These are phyloP conservation scores for Aquilaria yunnanensis DNA, from an alignment of 345 rosid genomes.

Conservation along the genomic window DNA sequence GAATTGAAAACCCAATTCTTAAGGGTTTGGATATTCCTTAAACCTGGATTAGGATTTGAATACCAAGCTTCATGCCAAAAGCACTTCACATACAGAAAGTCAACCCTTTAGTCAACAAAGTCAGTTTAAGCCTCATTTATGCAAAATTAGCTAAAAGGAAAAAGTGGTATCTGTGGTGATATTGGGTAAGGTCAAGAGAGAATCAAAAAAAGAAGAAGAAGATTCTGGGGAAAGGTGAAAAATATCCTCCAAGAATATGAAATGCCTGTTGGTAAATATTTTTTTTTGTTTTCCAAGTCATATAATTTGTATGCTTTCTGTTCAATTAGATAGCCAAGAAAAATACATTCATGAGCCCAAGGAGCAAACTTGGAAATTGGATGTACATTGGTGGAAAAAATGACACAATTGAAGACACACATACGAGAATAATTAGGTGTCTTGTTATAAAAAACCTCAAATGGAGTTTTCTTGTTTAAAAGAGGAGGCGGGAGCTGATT, in stretches of 20 bases:
- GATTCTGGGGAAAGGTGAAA: too few species aligned
- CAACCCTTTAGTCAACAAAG: too few species aligned
- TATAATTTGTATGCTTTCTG: background rate
- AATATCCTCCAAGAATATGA: background rate
- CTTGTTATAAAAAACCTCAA: background rate
- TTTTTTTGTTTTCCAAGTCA: background rate
- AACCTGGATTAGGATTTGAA: too few species aligned
- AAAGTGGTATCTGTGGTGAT: too few species aligned
- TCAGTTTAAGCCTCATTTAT: too few species aligned
- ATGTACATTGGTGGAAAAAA: background rate
- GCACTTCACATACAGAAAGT: too few species aligned
- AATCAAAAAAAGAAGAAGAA: too few species aligned
- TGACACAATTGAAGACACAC: background rate
- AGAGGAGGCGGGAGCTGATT: background rate
- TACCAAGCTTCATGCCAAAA: too few species aligned
- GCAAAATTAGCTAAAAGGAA: too few species aligned
- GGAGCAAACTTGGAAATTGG: background rate
- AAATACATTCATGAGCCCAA: background rate
- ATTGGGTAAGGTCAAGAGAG: too few species aligned
- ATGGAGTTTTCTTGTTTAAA: background rate
- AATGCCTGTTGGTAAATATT: background rate
- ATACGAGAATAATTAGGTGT: background rate
- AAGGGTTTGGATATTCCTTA: too few species aligned
- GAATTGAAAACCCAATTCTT: too few species aligned
- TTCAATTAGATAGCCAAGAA: background rate